Conservation (phyloP, 257 asterid species). For the Solanum neorickii region DNA sequence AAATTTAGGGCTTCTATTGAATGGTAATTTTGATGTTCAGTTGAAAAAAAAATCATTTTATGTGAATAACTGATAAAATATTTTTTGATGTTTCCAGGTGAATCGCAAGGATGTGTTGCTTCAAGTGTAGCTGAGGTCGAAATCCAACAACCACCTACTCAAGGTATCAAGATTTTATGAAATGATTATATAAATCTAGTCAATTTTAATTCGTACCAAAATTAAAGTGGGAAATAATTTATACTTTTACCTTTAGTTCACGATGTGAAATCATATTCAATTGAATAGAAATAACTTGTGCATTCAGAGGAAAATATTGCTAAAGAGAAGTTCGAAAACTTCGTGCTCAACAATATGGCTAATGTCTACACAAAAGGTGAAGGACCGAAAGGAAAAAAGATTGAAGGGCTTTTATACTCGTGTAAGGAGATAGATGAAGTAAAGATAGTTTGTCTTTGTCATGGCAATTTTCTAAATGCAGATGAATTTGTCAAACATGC, state of each 20-base stretch:
- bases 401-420: slow-evolving; percentile 53
- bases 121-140: slow-evolving; percentile 36
- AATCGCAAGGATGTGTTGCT: slow-evolving; percentile 36
- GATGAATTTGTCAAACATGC: slow-evolving; percentile 70
- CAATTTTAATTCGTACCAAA: too few relatives aligned
- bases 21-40: neutral
- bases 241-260: too few relatives aligned
- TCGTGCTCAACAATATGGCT: slow-evolving; percentile 48
- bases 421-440: slow-evolving; percentile 53
- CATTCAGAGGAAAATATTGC: too few relatives aligned
- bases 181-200: too few relatives aligned
- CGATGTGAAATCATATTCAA: too few relatives aligned
- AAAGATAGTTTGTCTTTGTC: slow-evolving; percentile 70
- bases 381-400: slow-evolving; percentile 32
- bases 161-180: slow-evolving; percentile 22
- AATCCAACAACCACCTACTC: slow-evolving; percentile 13
- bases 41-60: too few relatives aligned
- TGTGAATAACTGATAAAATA: slow-evolving; percentile 37
- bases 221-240: too few relatives aligned
- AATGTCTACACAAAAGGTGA: slow-evolving; percentile 39
- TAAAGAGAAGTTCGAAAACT: too few relatives aligned
- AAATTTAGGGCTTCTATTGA: too few relatives aligned
- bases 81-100: slow-evolving; percentile 17
- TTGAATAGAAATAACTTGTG: too few relatives aligned
- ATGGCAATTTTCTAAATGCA: slow-evolving; percentile 58